Conservation (phyloP, 2,329 filamentous ascomycete species). For the Xylariaceae sp. region DNA sequence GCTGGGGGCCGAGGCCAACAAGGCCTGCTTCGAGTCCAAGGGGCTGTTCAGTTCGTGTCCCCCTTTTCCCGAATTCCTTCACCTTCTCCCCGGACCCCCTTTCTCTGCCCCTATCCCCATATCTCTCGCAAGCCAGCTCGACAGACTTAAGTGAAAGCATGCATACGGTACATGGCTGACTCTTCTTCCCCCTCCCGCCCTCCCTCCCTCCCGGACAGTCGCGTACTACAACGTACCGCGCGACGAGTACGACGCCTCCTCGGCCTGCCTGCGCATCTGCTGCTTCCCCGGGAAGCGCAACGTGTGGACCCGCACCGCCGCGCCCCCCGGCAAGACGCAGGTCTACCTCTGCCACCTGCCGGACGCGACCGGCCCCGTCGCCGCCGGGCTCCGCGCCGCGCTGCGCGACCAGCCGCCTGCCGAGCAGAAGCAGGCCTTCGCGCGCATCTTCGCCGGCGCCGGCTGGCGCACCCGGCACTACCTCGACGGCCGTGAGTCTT, state of each 20-base stretch:
- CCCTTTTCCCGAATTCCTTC: too few species aligned
- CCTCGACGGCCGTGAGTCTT: neutral
- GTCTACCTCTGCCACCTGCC: constrained; percentile 20
- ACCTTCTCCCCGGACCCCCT: too few species aligned
- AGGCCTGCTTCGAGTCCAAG: constrained; percentile 17
- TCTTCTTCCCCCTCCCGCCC: too few species aligned
- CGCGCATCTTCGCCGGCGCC: constrained; percentile 25
- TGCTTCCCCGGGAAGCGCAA: constrained; percentile 26
- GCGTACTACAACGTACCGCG: constrained; percentile 31
- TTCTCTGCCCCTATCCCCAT: too few species aligned
- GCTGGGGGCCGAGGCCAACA: constrained; percentile 18
- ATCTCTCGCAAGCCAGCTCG: too few species aligned
- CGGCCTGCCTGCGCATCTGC: constrained; percentile 27
- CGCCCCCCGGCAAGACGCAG: constrained; percentile 14
- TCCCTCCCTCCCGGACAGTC: too few species aligned
- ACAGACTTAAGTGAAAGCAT: too few species aligned
- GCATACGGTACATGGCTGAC: too few species aligned
- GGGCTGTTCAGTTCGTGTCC: constrained; percentile 27
- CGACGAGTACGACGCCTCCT: constrained; percentile 16
- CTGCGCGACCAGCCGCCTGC: constrained; percentile 9
- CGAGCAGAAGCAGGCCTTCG: constrained; percentile 14
- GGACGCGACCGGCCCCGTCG: neutral
- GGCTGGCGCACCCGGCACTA: constrained; percentile 14
- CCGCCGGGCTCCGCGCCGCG: neutral
- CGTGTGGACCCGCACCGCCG: constrained; percentile 30